Percentiles rank a stretch among this genome's conserved stretches.
These are phyloP conservation scores for Peniophora sp. DNA, from an alignment of 1,284 basidiomycete species.

Conservation along the genomic window DNA sequence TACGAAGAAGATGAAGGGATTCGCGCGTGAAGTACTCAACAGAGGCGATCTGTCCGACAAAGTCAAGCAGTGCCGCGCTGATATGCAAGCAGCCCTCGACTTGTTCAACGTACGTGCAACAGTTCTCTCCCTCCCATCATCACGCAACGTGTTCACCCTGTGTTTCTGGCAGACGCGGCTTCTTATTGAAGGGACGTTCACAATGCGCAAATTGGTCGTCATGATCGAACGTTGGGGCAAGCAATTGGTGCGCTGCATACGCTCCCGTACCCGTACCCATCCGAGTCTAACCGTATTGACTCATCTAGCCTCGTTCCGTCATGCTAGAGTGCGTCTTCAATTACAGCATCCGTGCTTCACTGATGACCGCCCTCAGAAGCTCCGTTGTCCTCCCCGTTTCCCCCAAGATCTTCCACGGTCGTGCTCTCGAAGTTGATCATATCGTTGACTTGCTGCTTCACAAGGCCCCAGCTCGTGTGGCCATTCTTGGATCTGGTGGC, in stretches of 20 bases:
- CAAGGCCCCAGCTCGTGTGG: constrained; percentile 11
- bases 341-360: not conserved
- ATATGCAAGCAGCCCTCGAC: not conserved
- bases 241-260: not conserved
- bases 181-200: not conserved
- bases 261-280: no score
- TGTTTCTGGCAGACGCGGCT: no score
- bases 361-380: not conserved
- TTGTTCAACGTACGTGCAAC: not conserved
- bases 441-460: constrained; percentile 3
- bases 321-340: no score
- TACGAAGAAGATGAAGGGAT: no score
- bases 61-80: not conserved
- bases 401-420: constrained; percentile 5
- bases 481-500: constrained; percentile 25
- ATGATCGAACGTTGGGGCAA: not conserved
- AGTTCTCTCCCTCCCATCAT: not conserved
- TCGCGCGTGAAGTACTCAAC: not conserved
- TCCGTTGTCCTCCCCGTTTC: no score
- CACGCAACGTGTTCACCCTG: no score
- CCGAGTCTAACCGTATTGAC: no score
- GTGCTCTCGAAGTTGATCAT: constrained; percentile 4
- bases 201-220: not conserved
- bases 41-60: not conserved
- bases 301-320: no score